These are phyloP conservation scores for Tilletia walkeri DNA, from an alignment of 1,284 basidiomycete genomes.

Conservation along the genomic window DNA sequence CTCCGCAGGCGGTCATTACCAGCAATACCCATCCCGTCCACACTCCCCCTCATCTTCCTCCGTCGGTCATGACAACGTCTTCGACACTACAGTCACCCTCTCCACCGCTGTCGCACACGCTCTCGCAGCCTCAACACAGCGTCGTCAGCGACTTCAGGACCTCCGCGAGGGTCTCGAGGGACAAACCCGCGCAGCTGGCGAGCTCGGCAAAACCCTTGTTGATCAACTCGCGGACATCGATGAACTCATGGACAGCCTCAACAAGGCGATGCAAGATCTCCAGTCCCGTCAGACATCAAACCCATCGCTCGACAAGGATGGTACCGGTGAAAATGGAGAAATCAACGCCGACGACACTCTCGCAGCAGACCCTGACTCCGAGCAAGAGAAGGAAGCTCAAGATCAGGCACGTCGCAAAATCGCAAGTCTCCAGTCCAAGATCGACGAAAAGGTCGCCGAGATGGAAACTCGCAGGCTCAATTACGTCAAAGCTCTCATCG, in stretches of 20 bases:
- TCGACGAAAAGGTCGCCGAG: slow-evolving; percentile 42
- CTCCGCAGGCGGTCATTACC: slow-evolving; percentile 4
- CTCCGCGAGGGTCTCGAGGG: slow-evolving; percentile 37
- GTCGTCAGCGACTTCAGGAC: slow-evolving; percentile 32
- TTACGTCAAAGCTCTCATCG: slow-evolving; percentile 32
- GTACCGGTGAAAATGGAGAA: slow-evolving; percentile 16
- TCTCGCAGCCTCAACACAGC: slow-evolving; percentile 25
- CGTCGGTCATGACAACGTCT: neutral
- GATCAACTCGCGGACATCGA: slow-evolving; percentile 44
- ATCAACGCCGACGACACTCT: slow-evolving; percentile 18
- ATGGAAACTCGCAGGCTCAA: slow-evolving; percentile 35
- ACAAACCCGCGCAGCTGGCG: slow-evolving; percentile 46
- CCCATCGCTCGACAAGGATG: slow-evolving; percentile 23
- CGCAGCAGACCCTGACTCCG: slow-evolving; percentile 26
- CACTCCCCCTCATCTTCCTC: slow-evolving; percentile 16
- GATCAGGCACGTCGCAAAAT: slow-evolving; percentile 5
- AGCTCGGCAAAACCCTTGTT: slow-evolving; percentile 46
- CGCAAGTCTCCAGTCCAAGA: slow-evolving; percentile 19
- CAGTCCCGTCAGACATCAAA: slow-evolving; percentile 12
- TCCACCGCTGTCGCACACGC: neutral
- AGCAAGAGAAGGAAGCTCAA: slow-evolving; percentile 3
- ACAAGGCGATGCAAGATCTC: slow-evolving; percentile 29
- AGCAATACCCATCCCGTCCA: neutral
- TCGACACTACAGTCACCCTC: slow-evolving; percentile 11
- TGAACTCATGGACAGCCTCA: slow-evolving; percentile 42